These are phyloP conservation scores for Colletotrichum orchidophilum DNA, from an alignment of 2,329 filamentous ascomycete species.

Conservation along the genomic window DNA sequence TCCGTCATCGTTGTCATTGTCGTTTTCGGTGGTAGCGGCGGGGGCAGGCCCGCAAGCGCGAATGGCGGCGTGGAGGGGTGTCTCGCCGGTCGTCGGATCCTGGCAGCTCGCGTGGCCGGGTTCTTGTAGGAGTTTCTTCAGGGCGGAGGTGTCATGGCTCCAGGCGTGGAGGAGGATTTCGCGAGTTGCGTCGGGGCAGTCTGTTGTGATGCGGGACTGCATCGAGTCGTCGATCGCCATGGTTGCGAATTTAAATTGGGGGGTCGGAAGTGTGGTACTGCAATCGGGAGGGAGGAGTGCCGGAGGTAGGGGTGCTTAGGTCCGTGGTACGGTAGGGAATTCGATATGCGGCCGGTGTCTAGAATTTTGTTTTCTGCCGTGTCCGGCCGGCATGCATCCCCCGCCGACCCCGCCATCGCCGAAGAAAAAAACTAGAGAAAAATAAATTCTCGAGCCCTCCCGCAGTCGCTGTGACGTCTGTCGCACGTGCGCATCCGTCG, in stretches of 20 bases:
- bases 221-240: constrained; percentile 59
- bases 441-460: constrained; percentile 10
- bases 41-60: constrained; percentile 69
- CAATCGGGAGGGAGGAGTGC: background rate
- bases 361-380: constrained; percentile 8
- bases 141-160: constrained; percentile 68
- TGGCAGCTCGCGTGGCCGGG: constrained; percentile 77
- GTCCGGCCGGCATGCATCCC: constrained; percentile 5
- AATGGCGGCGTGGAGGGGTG: constrained; percentile 90
- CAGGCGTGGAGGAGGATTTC: constrained; percentile 64
- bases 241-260: constrained; percentile 10
- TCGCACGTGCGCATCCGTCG: constrained; percentile 24
- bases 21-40: background rate
- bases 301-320: background rate
- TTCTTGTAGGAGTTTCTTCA: constrained; percentile 75
- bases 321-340: constrained; percentile 11
- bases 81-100: constrained; percentile 85
- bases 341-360: constrained; percentile 17
- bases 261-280: background rate
- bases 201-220: constrained; percentile 60
- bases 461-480: constrained; percentile 23
- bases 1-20: constrained; percentile 43
- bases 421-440: background rate
- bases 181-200: constrained; percentile 60
- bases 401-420: constrained; percentile 28